Evolutionary conservation across 2,329 filamentous ascomycete genomes (phyloP).

Genomic region (Paraphoma sp.): DNA sequence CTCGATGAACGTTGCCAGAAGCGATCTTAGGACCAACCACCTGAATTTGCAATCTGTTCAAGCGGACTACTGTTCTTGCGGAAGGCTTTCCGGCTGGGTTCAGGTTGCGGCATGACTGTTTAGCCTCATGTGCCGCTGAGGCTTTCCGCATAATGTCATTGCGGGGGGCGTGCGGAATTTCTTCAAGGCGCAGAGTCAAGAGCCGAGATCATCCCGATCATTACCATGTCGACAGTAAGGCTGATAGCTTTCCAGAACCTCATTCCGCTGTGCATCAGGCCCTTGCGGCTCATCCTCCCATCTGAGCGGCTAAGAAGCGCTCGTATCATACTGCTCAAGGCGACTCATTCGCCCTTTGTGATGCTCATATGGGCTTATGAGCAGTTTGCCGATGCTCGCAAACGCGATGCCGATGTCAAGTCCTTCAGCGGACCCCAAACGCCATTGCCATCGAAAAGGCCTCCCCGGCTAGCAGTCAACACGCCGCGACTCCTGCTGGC

Average conservation of each 20-base stretch:
- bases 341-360: constrained; percentile 71
- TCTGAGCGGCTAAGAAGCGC: constrained; percentile 68
- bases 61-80: background rate
- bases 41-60: constrained; percentile 2
- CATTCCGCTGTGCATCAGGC: constrained; percentile 74
- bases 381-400: constrained; percentile 41
- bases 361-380: constrained; percentile 74
- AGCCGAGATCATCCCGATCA: constrained; percentile 1
- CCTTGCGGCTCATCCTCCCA: constrained; percentile 72
- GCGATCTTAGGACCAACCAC: constrained; percentile 26
- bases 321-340: constrained; percentile 65
- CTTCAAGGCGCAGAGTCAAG: constrained; percentile 6
- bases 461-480: constrained; percentile 39
- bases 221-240: constrained; percentile 21
- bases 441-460: constrained; percentile 28
- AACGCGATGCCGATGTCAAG: constrained; percentile 20
- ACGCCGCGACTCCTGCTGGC: constrained; percentile 39
- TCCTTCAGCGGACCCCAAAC: constrained; percentile 45
- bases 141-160: constrained; percentile 16
- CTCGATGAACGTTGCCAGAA: constrained; percentile 19
- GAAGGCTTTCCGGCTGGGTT: constrained; percentile 1
- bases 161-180: constrained; percentile 1
- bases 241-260: constrained; percentile 65
- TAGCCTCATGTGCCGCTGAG: constrained; percentile 35
- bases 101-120: constrained; percentile 14